Evolutionary conservation across 2,329 filamentous ascomycete species (phyloP).

Genomic region (Tothia fuscella): DNA sequence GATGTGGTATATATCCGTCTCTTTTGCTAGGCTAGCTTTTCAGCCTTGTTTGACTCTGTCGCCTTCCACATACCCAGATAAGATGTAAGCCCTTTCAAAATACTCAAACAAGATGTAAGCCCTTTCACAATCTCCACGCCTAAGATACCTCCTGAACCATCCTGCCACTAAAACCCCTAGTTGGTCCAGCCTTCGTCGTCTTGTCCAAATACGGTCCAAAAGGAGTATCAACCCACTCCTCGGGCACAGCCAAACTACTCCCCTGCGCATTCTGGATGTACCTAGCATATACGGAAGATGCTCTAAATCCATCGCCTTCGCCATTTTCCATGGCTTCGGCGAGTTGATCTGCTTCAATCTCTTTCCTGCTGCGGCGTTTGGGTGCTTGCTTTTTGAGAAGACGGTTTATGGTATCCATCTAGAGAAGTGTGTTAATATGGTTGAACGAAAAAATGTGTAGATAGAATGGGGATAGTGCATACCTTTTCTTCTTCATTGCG

Average conservation of each 20-base stretch:
- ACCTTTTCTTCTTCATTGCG: slow-evolving; percentile 70
- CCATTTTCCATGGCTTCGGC: slow-evolving; percentile 38
- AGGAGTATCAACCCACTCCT: slow-evolving; percentile 45
- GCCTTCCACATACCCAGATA: no score
- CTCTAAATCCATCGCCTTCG: slow-evolving; percentile 34
- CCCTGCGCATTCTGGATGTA: slow-evolving; percentile 60
- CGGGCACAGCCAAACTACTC: slow-evolving; percentile 50
- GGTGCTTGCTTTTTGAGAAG: slow-evolving; percentile 76
- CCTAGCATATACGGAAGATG: slow-evolving; percentile 52
- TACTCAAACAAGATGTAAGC: no score
- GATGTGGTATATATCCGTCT: no score
- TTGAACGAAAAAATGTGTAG: neutral
- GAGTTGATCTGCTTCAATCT: slow-evolving; percentile 21
- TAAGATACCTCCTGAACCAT: no score
- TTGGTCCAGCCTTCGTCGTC: no score
- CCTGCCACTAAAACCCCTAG: no score
- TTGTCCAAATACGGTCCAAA: neutral
- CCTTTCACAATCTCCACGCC: no score
- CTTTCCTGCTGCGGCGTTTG: slow-evolving; percentile 44
- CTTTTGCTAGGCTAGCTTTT: no score
- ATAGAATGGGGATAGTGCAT: no score
- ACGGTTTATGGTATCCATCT: slow-evolving; percentile 82
- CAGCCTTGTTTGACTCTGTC: no score
- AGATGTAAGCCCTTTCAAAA: no score
- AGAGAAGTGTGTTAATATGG: neutral